Percentiles rank a stretch among this genome's conserved stretches.
These are phyloP conservation scores for Cercospora citrullina DNA, from an alignment of 2,329 filamentous ascomycete genomes.

Conservation along the genomic window DNA sequence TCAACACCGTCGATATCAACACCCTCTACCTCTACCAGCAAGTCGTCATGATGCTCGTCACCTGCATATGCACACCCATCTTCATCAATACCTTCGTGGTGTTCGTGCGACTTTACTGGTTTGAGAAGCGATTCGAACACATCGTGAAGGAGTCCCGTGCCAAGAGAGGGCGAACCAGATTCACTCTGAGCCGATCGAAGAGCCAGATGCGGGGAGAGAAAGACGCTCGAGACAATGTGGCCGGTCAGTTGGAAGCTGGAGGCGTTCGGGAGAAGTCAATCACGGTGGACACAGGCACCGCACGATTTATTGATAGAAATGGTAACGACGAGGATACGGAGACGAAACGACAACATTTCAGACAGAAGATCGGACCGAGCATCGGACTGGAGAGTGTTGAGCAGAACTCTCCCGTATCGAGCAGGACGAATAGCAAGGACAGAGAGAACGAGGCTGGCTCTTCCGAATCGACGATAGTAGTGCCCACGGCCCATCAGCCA, in stretches of 20 bases:
- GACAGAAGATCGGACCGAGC: conserved; percentile 48
- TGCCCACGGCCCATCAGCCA: not conserved
- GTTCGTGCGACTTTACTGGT: conserved; percentile 93
- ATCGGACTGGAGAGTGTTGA: conserved; percentile 17
- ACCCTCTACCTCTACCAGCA: conserved; percentile 51
- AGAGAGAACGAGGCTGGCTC: conserved; percentile 16
- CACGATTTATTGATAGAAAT: conserved; percentile 55
- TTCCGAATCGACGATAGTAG: conserved; percentile 24
- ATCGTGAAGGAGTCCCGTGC: conserved; percentile 72
- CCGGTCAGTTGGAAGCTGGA: conserved; percentile 58
- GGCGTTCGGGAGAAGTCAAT: conserved; percentile 64
- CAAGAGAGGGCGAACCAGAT: conserved; percentile 63
- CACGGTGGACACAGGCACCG: conserved; percentile 48
- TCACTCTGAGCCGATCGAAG: conserved; percentile 45
- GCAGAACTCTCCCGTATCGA: conserved; percentile 7
- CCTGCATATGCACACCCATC: conserved; percentile 78
- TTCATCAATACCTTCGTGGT: conserved; percentile 84
- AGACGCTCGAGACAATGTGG: conserved; percentile 46
- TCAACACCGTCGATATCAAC: conserved; percentile 70
- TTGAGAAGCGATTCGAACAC: conserved; percentile 90
- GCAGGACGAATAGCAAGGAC: conserved; percentile 12
- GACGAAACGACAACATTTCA: conserved; percentile 35
- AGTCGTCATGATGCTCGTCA: conserved; percentile 67
- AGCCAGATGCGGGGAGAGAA: conserved; percentile 31
- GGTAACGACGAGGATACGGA: conserved; percentile 51